Base-by-base conservation (phyloP, 2,329 filamentous ascomycete genomes). In the Zymoseptoria tritici region DNA sequence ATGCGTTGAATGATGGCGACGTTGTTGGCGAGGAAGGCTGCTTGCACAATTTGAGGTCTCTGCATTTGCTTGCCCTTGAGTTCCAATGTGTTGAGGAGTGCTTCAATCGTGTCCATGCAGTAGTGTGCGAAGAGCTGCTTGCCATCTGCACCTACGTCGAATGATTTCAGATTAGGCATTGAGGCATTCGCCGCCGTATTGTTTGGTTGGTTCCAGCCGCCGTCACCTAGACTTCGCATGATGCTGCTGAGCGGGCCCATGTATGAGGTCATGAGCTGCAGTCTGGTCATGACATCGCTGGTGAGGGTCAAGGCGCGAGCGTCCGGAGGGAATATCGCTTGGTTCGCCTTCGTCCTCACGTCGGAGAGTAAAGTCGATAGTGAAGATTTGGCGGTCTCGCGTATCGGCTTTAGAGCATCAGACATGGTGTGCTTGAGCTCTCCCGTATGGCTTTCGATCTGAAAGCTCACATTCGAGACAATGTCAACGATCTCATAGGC, bases 401-500 rank as follows among this genome's bases (percentile, higher is more conserved):
- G 85, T 9, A 97, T 84, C 0, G 94, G 94, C 68, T 94, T 91
- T 13, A 97, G 78, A 8, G 91, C 90, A 57, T 95, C 90, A 4
- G 90, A 87, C 56, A 99, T 84, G 5, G 90, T 83, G 29, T 84
- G 80, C 72, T 96, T 96, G 60, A 97, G 81, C 69, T 96, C 91
- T 2, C 91, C 91, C 0, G 91, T 96, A 62, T 88, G 86, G 4
- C 84, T 83, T 64, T 96, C 93, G 3, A 99, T 78, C 49, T 88
- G 86, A 58, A 86, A 87, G 2, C 91, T 91, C 54, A 96, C 81
- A 11, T 83, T 83, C 0, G 90, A 89, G 53, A 97, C 85, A 61
- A 97, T 90, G 69, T 96, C 93, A 31, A 95, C 90, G 31, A 97
- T 90, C 72, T 99, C 94, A 73, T 96, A 99, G 7, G 91, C 91